Evolutionary conservation across 2,329 filamentous ascomycete genomes (phyloP), one percentile per base, ranked within the genome.

Genomic region (Hymenoscyphus albidus): DNA sequence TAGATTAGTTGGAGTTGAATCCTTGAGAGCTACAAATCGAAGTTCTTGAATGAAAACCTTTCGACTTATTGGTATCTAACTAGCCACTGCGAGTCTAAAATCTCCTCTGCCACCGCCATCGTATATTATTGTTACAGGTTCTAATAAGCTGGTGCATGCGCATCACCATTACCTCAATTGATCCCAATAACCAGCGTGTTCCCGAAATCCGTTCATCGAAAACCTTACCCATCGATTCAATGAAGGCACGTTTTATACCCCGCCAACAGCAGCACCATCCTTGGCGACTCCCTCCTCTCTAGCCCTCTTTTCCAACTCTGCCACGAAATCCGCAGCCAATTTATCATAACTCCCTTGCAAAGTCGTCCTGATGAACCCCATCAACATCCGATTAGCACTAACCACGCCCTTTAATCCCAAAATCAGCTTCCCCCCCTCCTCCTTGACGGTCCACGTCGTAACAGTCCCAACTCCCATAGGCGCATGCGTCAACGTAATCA

Each of bases 351-450:
- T 85, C 71, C 88, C 90, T 72, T 90, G 89, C 59, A 96, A 81
- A 38, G 90, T 94, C 76, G 86, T 89, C 80, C 90, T 93, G 63
- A 96, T 90, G 73, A 95, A 95, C 1, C 79, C 78, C 1, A 87
- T 83, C 78, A 94, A 83, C 67, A 94, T 80, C 65, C 91, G 78
- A 73, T 92, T 93, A 78, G 91, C 95, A 64, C 84, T 84, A 79
- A 96, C 86, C 69, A 91, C 87, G 58, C 93, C 88, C 69, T 93
- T 91, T 78, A 96, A 91, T 18, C 89, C 84, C 58, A 96, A 79
- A 73, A 93, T 94, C 18, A 95, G 79, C 0, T 91, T 91, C 5
- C 86, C 88, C 0, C 90, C 91, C 5, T 85, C 88, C 72, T 88
- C 82, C 74, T 94, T 89, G 0, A 88, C 86, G 44, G 88, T 77